Evolutionary conservation across 78 protist species (phyloP).

Genomic region (Chrysochromulina parva): DNA sequence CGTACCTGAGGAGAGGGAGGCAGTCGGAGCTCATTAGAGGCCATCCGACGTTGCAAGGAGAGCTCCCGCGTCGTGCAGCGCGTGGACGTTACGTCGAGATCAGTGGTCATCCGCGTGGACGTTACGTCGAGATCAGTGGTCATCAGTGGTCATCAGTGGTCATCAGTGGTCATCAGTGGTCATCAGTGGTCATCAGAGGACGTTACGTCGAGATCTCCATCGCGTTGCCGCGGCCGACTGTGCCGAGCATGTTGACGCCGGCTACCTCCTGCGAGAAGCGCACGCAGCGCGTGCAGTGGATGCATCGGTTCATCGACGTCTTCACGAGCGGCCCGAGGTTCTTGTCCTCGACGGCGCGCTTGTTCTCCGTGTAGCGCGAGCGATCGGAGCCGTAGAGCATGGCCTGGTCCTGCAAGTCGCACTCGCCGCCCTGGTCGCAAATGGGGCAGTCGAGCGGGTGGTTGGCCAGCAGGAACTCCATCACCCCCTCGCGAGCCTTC

Average conservation of each 20-base stretch:
- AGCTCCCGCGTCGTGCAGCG: no score
- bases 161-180: no score
- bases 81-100: no score
- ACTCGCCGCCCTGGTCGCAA: conserved; percentile 86
- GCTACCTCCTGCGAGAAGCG: conserved; percentile 67
- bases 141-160: no score
- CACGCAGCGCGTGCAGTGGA: conserved; percentile 85
- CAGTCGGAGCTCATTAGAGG: no score
- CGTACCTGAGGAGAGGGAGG: no score
- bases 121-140: no score
- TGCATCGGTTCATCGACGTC: conserved; percentile 82
- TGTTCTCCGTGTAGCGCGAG: conserved; percentile 49
- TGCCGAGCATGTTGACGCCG: conserved; percentile 69
- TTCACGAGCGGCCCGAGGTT: conserved; percentile 76
- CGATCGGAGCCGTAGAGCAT: conserved; percentile 67
- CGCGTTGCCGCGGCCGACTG: conserved; percentile 80
- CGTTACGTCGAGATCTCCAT: conserved; percentile 79
- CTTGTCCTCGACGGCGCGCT: conserved; percentile 84
- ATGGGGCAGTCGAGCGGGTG: conserved; percentile 85
- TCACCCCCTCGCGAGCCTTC: conserved; percentile 84
- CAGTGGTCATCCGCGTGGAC: no score
- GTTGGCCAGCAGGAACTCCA: conserved; percentile 80
- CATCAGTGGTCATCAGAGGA: no score
- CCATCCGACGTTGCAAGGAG: no score
- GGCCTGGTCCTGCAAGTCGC: conserved; percentile 75